A percentile compares a stretch with the other conserved stretches of the same genome.
Conservation (phyloP, 371 early-diverging fungal genomes). For the Mucor sp. region DNA sequence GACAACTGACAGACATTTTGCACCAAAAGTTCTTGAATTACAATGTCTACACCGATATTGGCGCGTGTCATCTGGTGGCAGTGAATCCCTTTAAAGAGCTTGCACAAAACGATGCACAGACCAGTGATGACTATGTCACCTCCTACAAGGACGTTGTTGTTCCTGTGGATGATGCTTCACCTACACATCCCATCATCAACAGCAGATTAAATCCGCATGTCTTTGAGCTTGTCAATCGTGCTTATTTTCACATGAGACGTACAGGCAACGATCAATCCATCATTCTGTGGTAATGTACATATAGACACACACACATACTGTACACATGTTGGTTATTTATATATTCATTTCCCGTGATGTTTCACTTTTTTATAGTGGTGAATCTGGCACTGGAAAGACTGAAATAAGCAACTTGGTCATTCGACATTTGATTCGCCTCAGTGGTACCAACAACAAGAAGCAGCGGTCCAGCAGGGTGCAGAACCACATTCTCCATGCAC, state of each 20-base stretch:
- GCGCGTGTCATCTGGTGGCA: conserved; percentile 55
- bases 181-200: too few relatives aligned
- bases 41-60: conserved; percentile 58
- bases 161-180: background rate
- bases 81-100: conserved; percentile 56
- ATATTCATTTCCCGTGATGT: too few relatives aligned
- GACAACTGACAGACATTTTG: conserved; percentile 5
- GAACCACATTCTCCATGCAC: conserved; percentile 64
- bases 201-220: conserved; percentile 69
- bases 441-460: conserved; percentile 66
- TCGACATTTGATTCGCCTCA: conserved; percentile 71
- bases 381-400: conserved; percentile 86
- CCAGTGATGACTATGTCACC: conserved; percentile 73
- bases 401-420: conserved; percentile 66
- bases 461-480: conserved; percentile 80
- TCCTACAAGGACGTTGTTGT: conserved; percentile 62
- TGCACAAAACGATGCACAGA: conserved; percentile 58
- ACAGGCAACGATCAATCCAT: conserved; percentile 79
- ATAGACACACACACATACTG: background rate
- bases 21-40: conserved; percentile 32
- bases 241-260: conserved; percentile 78
- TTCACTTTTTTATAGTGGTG: conserved; percentile 58
- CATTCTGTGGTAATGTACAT: conserved; percentile 55
- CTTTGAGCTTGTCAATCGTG: conserved; percentile 70
- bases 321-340: too few relatives aligned